phyloP scores from a whole-genome alignment of 345 rosid genomes.

The Excoecaria agallocha region DNA sequence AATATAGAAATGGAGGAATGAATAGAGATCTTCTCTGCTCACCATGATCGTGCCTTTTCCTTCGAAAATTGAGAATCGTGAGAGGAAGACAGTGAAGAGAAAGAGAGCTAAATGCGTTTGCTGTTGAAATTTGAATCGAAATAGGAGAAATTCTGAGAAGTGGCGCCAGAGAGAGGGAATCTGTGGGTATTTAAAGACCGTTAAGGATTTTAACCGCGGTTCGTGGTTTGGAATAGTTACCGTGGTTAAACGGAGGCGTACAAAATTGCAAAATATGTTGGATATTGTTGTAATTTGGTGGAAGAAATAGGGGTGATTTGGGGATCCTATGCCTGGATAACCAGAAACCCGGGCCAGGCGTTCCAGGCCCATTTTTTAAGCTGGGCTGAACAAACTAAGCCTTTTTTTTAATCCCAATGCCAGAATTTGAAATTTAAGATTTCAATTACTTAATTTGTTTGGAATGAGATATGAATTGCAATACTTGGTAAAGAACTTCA shows the following conservation, averaged over 20 bases:
- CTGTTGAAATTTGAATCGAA: conserved; percentile 32
- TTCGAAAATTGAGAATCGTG: conserved; percentile 9
- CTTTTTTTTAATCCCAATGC: too few species aligned
- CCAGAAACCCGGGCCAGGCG: not conserved
- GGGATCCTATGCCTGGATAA: not conserved
- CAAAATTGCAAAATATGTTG: not conserved
- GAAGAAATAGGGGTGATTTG: too few species aligned
- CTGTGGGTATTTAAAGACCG: conserved; percentile 19
- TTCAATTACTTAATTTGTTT: too few species aligned
- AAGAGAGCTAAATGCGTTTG: conserved; percentile 9
- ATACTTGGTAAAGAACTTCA: too few species aligned
- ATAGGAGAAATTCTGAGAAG: not conserved
- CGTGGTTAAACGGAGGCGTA: not conserved
- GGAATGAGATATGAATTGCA: too few species aligned
- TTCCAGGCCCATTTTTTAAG: not conserved
- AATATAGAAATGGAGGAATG: conserved; percentile 11
- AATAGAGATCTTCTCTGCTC: conserved; percentile 23
- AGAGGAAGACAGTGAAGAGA: conserved; percentile 1
- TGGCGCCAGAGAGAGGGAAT: conserved; percentile 27
- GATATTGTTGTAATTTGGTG: not conserved
- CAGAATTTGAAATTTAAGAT: too few species aligned
- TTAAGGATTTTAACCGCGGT: conserved; percentile 20
- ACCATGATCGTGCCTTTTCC: conserved; percentile 44
- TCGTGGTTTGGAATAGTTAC: not conserved
- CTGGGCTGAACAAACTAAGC: too few species aligned